Conservation (phyloP, 306 rosid genomes). For the Gynostemma pentaphyllum region DNA sequence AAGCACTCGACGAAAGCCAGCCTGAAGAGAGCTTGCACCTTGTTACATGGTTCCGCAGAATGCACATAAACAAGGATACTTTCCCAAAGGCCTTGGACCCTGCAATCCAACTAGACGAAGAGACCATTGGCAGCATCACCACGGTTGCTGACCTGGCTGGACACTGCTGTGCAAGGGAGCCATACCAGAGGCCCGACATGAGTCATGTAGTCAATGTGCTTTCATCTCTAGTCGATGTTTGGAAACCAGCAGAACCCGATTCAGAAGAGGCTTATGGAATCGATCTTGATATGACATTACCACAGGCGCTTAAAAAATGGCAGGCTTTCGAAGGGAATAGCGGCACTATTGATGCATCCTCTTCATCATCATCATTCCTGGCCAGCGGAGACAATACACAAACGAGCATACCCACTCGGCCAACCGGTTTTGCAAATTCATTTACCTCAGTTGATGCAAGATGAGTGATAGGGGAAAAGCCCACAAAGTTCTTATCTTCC, state of each 20-base stretch:
- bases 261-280: conserved; percentile 38
- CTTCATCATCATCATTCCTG: conserved; percentile 15
- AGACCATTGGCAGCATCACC: conserved; percentile 31
- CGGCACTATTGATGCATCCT: conserved; percentile 15
- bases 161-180: conserved; percentile 69
- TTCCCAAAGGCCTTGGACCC: conserved; percentile 45
- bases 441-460: conserved; percentile 33
- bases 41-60: conserved; percentile 69
- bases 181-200: conserved; percentile 82
- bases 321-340: conserved; percentile 37
- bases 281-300: conserved; percentile 44
- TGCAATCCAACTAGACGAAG: conserved; percentile 40
- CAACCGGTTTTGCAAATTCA: conserved; percentile 46
- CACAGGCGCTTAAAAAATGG: conserved; percentile 63
- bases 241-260: conserved; percentile 56
- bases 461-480: conserved; percentile 18
- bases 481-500: background rate
- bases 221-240: conserved; percentile 57
- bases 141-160: conserved; percentile 70
- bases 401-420: conserved; percentile 40
- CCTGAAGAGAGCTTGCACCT: conserved; percentile 78
- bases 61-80: conserved; percentile 27
- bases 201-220: conserved; percentile 66
- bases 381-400: conserved; percentile 32
- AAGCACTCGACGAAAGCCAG: conserved; percentile 57